Evolutionary conservation across 164 flowering plant genomes (phyloP), one percentile per base, ranked within the genome.

Genomic region (Umbellularia californica): DNA sequence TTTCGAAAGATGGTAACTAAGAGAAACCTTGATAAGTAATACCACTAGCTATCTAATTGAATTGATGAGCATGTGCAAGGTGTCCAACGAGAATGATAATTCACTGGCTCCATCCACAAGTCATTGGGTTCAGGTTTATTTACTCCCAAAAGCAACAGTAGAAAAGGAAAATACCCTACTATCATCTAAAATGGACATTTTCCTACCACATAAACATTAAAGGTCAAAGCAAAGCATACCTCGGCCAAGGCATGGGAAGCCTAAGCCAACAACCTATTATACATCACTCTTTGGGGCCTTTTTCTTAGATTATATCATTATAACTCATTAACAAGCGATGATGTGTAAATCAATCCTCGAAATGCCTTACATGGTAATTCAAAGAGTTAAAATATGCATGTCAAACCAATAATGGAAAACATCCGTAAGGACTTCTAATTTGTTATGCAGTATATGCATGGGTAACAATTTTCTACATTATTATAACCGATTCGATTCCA

Each of bases 181-280:
- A 70, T 30, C 65, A 74, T 22, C 35, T 65, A 33, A 65, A 73
- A 35, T 63, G 1, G 33, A 23, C 50, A 41, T 5, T 33, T 1
- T 35, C 25, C 35, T 52, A 74, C 12, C 10, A 55, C 4, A 12
- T 22, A 35, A 41, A 58, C 30, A 55, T 14, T 14, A 55, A 14
- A 55, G 13, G 58, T 6, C 68, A 41, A 23, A 62, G 1, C 72
- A 79, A 66, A 67, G 30, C 77, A 64, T 85, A 94, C 98, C 94
- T 96, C 94, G 33, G 97, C 98, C 81, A 96, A 83, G 65, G 93
- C 93, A 87, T 94, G 99, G n/a, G 97, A 94, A 78, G 99, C 98
- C 86, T 90, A 82, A 65, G 89, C 88, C 89, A 94, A 79, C 87
- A 96, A 79, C 83, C 97, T 87, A 41, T 81, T 84, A 81, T 85